Conservation (phyloP, 2,329 filamentous ascomycete species). For the Sporothrix humicola region DNA sequence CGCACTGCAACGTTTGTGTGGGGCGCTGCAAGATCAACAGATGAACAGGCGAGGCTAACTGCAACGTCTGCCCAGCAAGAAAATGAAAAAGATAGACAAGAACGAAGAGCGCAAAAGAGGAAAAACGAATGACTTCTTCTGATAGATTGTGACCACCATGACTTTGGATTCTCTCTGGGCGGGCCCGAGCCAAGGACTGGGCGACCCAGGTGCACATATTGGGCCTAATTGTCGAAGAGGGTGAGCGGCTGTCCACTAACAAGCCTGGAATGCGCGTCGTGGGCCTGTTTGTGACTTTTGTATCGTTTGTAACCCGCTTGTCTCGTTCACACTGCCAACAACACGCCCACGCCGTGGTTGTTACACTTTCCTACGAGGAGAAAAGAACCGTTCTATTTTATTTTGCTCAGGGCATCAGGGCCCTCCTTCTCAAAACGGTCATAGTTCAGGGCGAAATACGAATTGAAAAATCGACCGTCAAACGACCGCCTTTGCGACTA, state of each 20-base stretch:
- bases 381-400: not conserved
- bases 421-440: constrained; percentile 23
- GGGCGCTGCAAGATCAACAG: not conserved
- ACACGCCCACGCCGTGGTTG: not conserved
- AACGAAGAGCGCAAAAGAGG: not conserved
- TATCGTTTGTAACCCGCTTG: constrained; percentile 10
- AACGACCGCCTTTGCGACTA: not conserved
- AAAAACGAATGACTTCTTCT: not conserved
- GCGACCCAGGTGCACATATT: not conserved
- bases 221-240: not conserved
- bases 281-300: constrained; percentile 24
- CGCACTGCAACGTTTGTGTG: not conserved
- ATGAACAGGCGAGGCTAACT: not conserved
- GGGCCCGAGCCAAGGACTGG: constrained; percentile 1
- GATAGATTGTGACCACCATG: constrained; percentile 5
- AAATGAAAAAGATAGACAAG: not conserved
- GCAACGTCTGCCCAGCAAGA: not conserved
- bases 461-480: not conserved
- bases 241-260: constrained; percentile 13
- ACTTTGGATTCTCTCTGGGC: not conserved
- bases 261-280: constrained; percentile 26
- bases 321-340: not conserved
- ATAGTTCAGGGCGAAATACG: not conserved
- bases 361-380: constrained; percentile 9
- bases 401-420: not conserved